A percentile compares a stretch with the other conserved stretches of the same genome.
These are phyloP conservation scores for Phaeomoniella chlamydospora DNA, from an alignment of 2,329 filamentous ascomycete genomes.

Conservation along the genomic window DNA sequence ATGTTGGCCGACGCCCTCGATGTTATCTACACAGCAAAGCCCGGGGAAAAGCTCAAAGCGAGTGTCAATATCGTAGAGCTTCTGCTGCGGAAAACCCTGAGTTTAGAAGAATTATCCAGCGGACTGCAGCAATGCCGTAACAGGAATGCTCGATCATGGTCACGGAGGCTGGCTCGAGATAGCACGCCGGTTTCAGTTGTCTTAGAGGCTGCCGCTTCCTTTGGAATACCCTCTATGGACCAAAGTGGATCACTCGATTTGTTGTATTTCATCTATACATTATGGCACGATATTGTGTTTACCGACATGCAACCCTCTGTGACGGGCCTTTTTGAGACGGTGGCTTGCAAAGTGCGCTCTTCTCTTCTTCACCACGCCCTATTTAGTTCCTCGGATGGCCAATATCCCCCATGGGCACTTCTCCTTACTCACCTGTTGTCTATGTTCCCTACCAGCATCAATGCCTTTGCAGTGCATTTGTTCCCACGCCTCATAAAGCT, in stretches of 20 bases:
- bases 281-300: background rate
- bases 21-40: slow-evolving; percentile 2
- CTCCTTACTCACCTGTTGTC: background rate
- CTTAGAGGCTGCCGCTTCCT: background rate
- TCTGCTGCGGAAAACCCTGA: slow-evolving; percentile 4
- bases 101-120: background rate
- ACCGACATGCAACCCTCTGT: background rate
- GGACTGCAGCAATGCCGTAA: background rate
- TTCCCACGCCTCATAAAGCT: background rate
- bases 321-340: background rate
- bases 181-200: background rate
- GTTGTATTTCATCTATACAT: background rate
- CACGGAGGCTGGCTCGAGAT: background rate
- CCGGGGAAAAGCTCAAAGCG: slow-evolving; percentile 8
- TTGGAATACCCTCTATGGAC: background rate
- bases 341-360: background rate
- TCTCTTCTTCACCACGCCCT: background rate
- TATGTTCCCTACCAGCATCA: background rate
- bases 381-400: background rate
- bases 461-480: background rate
- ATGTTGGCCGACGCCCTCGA: background rate
- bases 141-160: background rate
- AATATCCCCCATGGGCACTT: background rate
- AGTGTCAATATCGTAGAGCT: background rate
- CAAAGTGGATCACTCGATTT: background rate